Conservation (phyloP, 1,139 yeast species). For the Groenewaldozyma auringiensis region DNA sequence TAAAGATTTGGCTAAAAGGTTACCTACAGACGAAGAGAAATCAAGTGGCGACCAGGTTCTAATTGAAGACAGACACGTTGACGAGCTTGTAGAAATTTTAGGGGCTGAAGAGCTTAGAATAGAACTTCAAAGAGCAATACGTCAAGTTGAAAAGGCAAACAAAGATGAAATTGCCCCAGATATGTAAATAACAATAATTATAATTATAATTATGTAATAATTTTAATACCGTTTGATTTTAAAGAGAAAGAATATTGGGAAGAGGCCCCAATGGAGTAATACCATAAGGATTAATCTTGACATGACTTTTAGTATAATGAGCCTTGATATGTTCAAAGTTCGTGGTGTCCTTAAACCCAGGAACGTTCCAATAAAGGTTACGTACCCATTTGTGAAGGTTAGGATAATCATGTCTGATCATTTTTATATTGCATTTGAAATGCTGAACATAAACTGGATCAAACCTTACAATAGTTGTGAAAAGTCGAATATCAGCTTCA, state of each 20-base stretch:
- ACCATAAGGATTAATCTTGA: conserved; percentile 68
- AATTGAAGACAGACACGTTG: conserved; percentile 19
- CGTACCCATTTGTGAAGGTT: conserved; percentile 70
- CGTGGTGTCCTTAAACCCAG: conserved; percentile 72
- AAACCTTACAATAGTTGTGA: conserved; percentile 74
- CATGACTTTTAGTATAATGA: conserved; percentile 79
- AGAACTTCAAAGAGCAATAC: conserved; percentile 24
- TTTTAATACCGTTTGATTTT: conserved; percentile 2
- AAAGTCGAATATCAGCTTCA: conserved; percentile 85
- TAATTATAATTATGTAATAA: neutral
- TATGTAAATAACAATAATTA: neutral
- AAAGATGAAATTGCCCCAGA: conserved; percentile 4
- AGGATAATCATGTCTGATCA: conserved; percentile 78
- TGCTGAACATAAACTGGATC: conserved; percentile 92
- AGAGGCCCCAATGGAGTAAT: conserved; percentile 88
- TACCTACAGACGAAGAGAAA: neutral
- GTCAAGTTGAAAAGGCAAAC: conserved; percentile 19
- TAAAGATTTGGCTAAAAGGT: conserved; percentile 4
- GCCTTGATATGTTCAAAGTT: conserved; percentile 81
- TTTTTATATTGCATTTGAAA: conserved; percentile 83
- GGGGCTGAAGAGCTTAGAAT: conserved; percentile 23
- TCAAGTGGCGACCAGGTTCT: conserved; percentile 14
- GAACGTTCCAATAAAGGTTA: conserved; percentile 76
- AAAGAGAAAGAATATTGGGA: conserved; percentile 48
- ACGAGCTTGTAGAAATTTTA: conserved; percentile 18